Conservation (phyloP, 352 stramenopile genomes). For the Phytophthora capsici region DNA sequence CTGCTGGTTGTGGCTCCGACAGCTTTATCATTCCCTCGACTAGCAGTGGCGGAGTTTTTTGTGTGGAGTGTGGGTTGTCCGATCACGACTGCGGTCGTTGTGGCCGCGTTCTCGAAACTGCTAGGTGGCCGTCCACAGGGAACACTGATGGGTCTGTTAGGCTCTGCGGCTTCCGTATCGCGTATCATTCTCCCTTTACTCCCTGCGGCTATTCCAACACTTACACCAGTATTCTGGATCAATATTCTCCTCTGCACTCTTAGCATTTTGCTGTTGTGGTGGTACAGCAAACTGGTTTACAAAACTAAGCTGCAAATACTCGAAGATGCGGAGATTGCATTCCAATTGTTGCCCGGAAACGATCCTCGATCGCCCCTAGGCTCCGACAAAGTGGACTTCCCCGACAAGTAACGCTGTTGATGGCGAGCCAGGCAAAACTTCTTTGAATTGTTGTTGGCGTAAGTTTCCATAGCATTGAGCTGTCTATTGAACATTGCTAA, state of each 20-base stretch:
- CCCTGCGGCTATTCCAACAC: constrained; percentile 62
- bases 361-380: constrained; percentile 49
- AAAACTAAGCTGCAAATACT: constrained; percentile 49
- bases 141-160: constrained; percentile 76
- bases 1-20: constrained; percentile 51
- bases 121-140: constrained; percentile 70
- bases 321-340: constrained; percentile 40
- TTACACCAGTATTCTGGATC: constrained; percentile 77
- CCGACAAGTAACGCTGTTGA: constrained; percentile 22
- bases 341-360: constrained; percentile 22
- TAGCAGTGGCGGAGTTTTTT: constrained; percentile 62
- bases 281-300: constrained; percentile 63
- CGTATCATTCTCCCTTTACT: constrained; percentile 73
- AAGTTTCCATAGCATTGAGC: constrained; percentile 5
- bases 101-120: constrained; percentile 77
- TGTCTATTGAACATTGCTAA: not conserved
- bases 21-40: constrained; percentile 47
- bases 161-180: constrained; percentile 69
- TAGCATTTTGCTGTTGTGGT: constrained; percentile 61
- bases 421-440: not conserved
- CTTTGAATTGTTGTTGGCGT: constrained; percentile 5
- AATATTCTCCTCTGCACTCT: constrained; percentile 57
- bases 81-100: constrained; percentile 69
- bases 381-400: constrained; percentile 39
- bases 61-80: constrained; percentile 81